Conservation (phyloP, 345 rosid species). For the Salix koriyanagi region DNA sequence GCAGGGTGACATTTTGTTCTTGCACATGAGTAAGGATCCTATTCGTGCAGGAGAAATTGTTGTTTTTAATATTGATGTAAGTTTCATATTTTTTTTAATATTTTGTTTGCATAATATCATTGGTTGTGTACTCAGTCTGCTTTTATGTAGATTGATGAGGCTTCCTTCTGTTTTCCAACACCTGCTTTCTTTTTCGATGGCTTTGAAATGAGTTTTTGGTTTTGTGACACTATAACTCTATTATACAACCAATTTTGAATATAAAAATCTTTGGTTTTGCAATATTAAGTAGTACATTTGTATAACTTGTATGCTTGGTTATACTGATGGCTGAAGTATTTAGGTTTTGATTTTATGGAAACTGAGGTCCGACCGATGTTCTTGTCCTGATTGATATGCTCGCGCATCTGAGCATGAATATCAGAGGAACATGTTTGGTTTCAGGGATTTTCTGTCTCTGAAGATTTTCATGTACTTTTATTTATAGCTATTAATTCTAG, state of each 20-base stretch:
- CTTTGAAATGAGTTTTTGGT: not conserved
- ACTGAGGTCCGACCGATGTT: not conserved
- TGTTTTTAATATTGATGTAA: slow-evolving; percentile 88
- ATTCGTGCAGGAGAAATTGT: slow-evolving; percentile 97
- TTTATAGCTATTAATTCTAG: not conserved
- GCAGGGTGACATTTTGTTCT: slow-evolving; percentile 94
- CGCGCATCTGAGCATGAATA: not conserved
- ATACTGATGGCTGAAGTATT: not conserved
- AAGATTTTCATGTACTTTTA: not conserved
- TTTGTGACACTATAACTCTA: not conserved
- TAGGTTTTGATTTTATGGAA: not conserved
- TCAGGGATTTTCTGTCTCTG: not conserved
- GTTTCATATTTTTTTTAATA: slow-evolving; percentile 9
- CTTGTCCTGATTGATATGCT: not conserved
- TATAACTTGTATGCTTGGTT: not conserved
- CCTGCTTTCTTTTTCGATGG: not conserved
- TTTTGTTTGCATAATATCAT: not conserved
- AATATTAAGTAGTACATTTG: not conserved
- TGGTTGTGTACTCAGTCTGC: not conserved
- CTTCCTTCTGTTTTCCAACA: not conserved
- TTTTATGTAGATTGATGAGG: not conserved
- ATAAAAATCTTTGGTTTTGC: not conserved
- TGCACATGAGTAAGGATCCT: slow-evolving; percentile 88
- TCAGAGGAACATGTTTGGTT: not conserved
- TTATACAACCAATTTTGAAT: not conserved